These are phyloP conservation scores for Kwoniella shandongensis DNA, from an alignment of 768 basidiomycete species.

Conservation along the genomic window DNA sequence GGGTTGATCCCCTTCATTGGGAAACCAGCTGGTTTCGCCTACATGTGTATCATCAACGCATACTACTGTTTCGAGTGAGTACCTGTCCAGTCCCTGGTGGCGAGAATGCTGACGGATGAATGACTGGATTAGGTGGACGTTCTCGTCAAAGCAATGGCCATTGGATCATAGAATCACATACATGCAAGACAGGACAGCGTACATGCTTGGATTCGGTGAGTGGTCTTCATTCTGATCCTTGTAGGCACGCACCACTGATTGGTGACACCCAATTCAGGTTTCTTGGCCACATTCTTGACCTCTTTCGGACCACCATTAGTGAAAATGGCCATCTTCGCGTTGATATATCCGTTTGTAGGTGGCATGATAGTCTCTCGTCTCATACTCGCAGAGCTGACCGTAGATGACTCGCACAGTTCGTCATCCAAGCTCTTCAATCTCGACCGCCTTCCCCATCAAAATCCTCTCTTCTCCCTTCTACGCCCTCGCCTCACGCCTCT, in stretches of 20 bases:
- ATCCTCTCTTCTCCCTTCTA: conserved; percentile 24
- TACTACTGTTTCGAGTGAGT: conserved; percentile 53
- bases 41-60: conserved; percentile 48
- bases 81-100: background rate
- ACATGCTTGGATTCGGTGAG: conserved; percentile 51
- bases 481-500: conserved; percentile 35
- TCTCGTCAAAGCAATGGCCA: conserved; percentile 30
- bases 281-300: conserved; percentile 41
- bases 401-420: conserved; percentile 26
- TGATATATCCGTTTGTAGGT: conserved; percentile 50
- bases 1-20: conserved; percentile 41
- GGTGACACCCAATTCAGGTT: conserved; percentile 17
- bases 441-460: conserved; percentile 30
- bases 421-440: conserved; percentile 50
- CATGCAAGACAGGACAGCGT: conserved; percentile 48
- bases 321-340: conserved; percentile 49
- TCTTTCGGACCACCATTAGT: conserved; percentile 46
- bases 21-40: conserved; percentile 29
- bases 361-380: no score
- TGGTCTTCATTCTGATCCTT: background rate
- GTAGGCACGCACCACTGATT: background rate
- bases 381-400: background rate
- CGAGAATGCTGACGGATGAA: background rate
- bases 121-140: conserved; percentile 38
- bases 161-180: conserved; percentile 30